Base-by-base conservation (phyloP, 352 stramenopile species). In the Globisporangium sylvaticum region DNA sequence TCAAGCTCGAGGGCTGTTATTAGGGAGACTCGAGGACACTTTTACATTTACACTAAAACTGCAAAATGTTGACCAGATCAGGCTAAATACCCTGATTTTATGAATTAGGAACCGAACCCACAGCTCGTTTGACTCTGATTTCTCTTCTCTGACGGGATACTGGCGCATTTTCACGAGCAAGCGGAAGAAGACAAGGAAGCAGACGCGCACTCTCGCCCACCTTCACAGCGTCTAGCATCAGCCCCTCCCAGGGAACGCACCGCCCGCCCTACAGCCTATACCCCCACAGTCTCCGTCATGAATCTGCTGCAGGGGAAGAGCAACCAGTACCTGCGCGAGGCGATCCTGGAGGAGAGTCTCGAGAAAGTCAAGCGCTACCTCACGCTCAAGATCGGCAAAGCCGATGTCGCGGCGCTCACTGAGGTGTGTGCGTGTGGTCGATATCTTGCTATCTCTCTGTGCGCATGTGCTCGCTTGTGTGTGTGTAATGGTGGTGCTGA, bases 231-330 rank as follows among this genome's bases (percentile, higher is more conserved):
- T 5, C 7, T 50, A 22, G 18, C 42, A 50, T 18, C 42, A 50
- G 18, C 42, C 5, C 39, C 39, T 18, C 39, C 15, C 39, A 48
- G 39, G 9, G 39, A 48, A 22, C 20, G 52, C 24, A 32, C 12
- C 37, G 10, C 4, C 18, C 15, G 18, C 20, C 42, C 27, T 15
- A 1, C 42, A 59, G 5, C 4, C 18, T 15, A n/a, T 0, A 14
- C 31, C 24, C 22, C 20, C 12, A 22, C 20, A 20, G 22, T 20
- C n/a, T 7, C 29, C 31, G 20, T 18, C n/a, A 92, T 94, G 86
- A 94, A 94, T 66, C 68, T 94, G 60, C 77, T 94, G 69, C 84
- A 94, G 69, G 81, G 82, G 62, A 94, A 92, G 79, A 94, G 84
- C 72, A 94, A 94, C 68, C 84, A 92, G 73, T 92, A 89, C 71